Percentiles rank a stretch among this genome's conserved stretches.
These are phyloP conservation scores for Quercus mongolica DNA, from an alignment of 306 rosid species.

Conservation along the genomic window DNA sequence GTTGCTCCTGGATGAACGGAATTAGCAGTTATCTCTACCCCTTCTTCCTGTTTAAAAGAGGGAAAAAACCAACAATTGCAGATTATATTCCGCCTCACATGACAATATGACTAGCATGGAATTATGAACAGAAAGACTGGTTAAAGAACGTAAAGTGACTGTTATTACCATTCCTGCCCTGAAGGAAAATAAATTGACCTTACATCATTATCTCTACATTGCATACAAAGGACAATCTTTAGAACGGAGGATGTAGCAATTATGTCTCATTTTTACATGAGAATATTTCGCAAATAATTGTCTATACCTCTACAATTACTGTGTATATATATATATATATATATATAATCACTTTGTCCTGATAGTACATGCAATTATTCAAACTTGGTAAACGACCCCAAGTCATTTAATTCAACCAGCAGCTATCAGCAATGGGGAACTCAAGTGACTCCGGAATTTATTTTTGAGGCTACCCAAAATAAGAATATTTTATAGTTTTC, in stretches of 20 bases:
- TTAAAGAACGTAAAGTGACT: neutral
- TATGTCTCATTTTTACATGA: neutral
- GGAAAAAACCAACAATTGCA: neutral
- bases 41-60: conserved; percentile 59
- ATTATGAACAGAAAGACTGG: neutral
- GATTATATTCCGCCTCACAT: neutral
- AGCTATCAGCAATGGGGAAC: neutral
- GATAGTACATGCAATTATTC: neutral
- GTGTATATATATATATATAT: neutral
- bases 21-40: conserved; percentile 59
- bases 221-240: neutral
- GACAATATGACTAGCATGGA: neutral
- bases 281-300: neutral
- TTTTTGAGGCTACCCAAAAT: neutral
- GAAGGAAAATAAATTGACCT: neutral
- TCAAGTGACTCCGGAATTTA: neutral
- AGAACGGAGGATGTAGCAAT: neutral
- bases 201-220: neutral
- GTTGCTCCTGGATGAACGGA: conserved; percentile 85
- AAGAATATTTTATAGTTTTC: neutral
- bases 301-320: neutral
- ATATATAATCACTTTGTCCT: neutral
- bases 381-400: neutral
- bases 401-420: neutral
- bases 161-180: neutral